Evolutionary conservation across 768 basidiomycete genomes (phyloP).

Genomic region (Naganishia kalamii): DNA sequence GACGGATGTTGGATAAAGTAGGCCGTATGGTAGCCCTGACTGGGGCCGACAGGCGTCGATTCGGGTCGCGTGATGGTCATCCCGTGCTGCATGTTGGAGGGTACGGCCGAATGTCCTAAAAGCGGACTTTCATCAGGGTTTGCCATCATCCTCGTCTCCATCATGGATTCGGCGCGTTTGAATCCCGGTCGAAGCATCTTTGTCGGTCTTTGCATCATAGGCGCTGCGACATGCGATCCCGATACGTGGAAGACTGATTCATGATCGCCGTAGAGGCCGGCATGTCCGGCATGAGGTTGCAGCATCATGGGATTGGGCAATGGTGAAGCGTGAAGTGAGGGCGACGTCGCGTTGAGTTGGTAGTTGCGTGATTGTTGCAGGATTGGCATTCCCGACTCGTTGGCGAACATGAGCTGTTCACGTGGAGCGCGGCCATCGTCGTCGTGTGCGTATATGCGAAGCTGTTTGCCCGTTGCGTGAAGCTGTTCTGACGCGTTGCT

Average conservation of each 20-base stretch:
- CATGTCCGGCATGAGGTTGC: not conserved
- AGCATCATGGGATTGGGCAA: not conserved
- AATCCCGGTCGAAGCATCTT: not conserved
- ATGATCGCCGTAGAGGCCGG: not conserved
- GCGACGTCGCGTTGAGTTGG: not conserved
- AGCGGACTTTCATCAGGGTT: not conserved
- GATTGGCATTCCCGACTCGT: not conserved
- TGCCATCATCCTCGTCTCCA: constrained; percentile 6
- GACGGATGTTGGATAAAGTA: constrained; percentile 9
- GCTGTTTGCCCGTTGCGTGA: not conserved
- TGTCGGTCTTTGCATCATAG: not conserved
- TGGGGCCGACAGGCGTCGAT: not conserved
- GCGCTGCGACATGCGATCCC: not conserved
- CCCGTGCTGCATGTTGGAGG: constrained; percentile 1
- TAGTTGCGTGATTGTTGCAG: not conserved
- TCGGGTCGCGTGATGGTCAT: constrained; percentile 6
- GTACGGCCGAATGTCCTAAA: not conserved
- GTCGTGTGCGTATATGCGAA: constrained; percentile 6
- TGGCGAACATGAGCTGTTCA: not conserved
- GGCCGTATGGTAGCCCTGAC: constrained; percentile 8
- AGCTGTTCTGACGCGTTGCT: not conserved
- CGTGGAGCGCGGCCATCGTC: not conserved
- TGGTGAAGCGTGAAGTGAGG: not conserved
- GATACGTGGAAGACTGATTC: constrained; percentile 1
- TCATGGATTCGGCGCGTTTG: constrained; percentile 12